Base-by-base conservation (phyloP, 1,284 basidiomycete species). In the Cystobasidiaceae sp. region DNA sequence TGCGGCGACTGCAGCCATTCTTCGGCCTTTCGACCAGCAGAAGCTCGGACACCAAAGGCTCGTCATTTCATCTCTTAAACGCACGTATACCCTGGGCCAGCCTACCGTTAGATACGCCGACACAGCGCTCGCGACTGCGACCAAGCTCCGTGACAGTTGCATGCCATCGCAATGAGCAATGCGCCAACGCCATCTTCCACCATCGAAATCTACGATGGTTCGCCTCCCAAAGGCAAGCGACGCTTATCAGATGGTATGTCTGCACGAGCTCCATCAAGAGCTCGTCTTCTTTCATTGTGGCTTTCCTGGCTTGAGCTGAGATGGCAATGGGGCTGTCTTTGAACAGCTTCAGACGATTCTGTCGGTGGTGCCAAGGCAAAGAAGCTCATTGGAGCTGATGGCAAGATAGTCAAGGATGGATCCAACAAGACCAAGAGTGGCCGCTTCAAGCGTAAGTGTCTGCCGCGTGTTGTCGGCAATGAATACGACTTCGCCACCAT, bases 341-440 rank as follows among this genome's bases (percentile, higher is more conserved):
- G n/a, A 21, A 27, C 45, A 64, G 61, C 61, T 19, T 64, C 61
- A n/a, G 51, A 54, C 4, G 61, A 64, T 21, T 64, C 61, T 6
- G 49, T 28, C 27, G 5, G 39, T 8, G 32, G 43, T 6, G 45
- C 39, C 28, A 64, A 64, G 44, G 46, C 30, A 21, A 64, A 64
- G 61, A 64, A 55, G 25, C 11, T 55, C 15, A 55, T 50, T n/a
- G 48, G 51, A 28, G 37, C 48, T n/a, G 48, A 48, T 62, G 61
- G 48, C 19, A 64, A 55, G 17, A 17, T 46, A 32, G 43, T 34
- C 19, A 59, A 59, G 45, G 56, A 59, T 59, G 44, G 44, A n/a
- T 46, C 44, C 4, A 59, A 59, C 30, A 59, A 59, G 45, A 59
- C 56, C n/a, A 59, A 59, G 25, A 46, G 30, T 28, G 56, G 56